Conservation (phyloP, 192 early-diverging fungal genomes). For the Bifiguratus adelaidae region DNA sequence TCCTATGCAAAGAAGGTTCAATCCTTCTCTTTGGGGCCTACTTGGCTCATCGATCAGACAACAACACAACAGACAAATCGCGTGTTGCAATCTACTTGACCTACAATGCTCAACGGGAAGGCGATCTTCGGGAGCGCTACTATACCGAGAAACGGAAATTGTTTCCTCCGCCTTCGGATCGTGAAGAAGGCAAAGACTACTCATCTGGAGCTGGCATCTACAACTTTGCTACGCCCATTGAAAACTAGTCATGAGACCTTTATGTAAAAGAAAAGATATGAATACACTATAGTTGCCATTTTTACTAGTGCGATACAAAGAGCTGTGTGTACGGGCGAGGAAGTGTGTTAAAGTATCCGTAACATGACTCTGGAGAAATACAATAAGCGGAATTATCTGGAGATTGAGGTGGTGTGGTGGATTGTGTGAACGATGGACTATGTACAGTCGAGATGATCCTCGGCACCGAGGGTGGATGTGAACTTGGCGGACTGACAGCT, state of each 20-base stretch:
- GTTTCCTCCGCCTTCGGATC: slow-evolving; percentile 46
- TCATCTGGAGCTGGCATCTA: slow-evolving; percentile 41
- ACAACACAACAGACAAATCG: slow-evolving; percentile 31
- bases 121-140: slow-evolving; percentile 46
- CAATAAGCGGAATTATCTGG: too few relatives aligned
- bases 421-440: too few relatives aligned
- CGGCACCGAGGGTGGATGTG: too few relatives aligned
- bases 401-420: too few relatives aligned
- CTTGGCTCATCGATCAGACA: slow-evolving; percentile 41
- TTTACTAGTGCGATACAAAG: too few relatives aligned
- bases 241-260: slow-evolving; percentile 1
- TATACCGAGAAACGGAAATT: slow-evolving; percentile 42
- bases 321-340: too few relatives aligned
- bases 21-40: slow-evolving; percentile 52
- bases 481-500: too few relatives aligned
- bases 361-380: too few relatives aligned
- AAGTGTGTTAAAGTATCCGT: too few relatives aligned
- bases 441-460: too few relatives aligned
- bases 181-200: slow-evolving; percentile 37
- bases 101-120: slow-evolving; percentile 41
- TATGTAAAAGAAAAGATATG: background rate
- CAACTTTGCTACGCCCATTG: slow-evolving; percentile 48
- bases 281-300: too few relatives aligned
- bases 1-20: slow-evolving; percentile 43
- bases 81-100: slow-evolving; percentile 51